Conservation (phyloP, 1,284 basidiomycete species). For the Somion occarium region DNA sequence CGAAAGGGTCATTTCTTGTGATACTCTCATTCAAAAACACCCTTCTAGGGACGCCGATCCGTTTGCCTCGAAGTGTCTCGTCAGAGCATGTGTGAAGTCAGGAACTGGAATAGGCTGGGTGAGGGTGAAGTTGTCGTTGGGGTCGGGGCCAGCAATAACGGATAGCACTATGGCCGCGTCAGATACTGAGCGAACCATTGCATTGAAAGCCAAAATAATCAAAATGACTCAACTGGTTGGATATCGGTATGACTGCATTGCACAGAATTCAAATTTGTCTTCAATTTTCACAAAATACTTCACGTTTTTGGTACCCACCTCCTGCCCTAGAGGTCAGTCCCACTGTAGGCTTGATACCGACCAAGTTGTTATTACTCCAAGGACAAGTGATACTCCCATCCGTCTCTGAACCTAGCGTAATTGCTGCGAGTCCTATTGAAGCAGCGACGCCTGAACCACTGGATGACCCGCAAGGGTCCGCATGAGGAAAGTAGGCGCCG, state of each 20-base stretch:
- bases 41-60: conserved; percentile 48
- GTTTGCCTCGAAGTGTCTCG: conserved; percentile 47
- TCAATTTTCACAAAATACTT: no score
- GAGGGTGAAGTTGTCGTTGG: conserved; percentile 57
- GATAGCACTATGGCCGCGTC: conserved; percentile 58
- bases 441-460: conserved; percentile 55
- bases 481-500: conserved; percentile 37
- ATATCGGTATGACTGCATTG: conserved; percentile 52
- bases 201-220: neutral
- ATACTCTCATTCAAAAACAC: neutral
- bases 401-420: conserved; percentile 56
- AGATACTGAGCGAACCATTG: conserved; percentile 51
- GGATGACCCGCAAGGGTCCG: conserved; percentile 57
- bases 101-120: conserved; percentile 47
- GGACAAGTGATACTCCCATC: conserved; percentile 53
- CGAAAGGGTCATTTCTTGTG: conserved; percentile 2
- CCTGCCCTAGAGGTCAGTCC: conserved; percentile 42
- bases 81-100: conserved; percentile 47
- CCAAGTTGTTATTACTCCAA: conserved; percentile 35
- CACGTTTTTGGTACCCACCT: conserved; percentile 23
- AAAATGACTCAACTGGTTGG: conserved; percentile 30
- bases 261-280: conserved; percentile 8
- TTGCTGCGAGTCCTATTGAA: conserved; percentile 54
- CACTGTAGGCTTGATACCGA: conserved; percentile 45
- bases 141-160: conserved; percentile 54